Evolutionary conservation across 2,329 filamentous ascomycete species (phyloP).

Genomic region (Botrytis cinerea): DNA sequence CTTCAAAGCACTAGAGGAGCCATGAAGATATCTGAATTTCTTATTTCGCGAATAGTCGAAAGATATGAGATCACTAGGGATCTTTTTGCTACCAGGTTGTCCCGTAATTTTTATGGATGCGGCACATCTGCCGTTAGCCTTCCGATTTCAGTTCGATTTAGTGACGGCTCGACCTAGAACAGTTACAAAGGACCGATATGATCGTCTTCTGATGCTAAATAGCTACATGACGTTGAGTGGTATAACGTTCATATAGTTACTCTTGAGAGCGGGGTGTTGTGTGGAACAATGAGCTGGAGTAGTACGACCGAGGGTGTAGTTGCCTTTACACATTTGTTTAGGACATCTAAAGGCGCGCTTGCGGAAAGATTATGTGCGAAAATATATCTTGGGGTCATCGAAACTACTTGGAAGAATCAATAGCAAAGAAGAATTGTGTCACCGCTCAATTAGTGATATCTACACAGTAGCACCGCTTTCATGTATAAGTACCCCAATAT

Average conservation of each 20-base stretch:
- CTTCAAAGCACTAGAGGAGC: too few relatives aligned
- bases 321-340: background rate
- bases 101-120: background rate
- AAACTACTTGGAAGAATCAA: background rate
- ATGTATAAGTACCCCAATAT: background rate
- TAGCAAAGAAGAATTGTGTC: background rate
- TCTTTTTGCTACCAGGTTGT: background rate
- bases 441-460: background rate
- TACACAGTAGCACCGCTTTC: background rate
- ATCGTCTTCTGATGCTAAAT: constrained; percentile 12
- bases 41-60: background rate
- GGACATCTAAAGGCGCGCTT: background rate
- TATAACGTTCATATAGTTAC: background rate
- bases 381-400: background rate
- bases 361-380: background rate
- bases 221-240: background rate
- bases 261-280: background rate
- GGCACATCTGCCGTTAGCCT: background rate
- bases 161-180: background rate
- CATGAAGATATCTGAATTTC: background rate
- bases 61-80: background rate
- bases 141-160: background rate
- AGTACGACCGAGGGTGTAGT: background rate
- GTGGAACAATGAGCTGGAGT: background rate
- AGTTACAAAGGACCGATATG: background rate